A percentile compares a stretch with the other conserved stretches of the same genome.
Evolutionary conservation across 352 stramenopile species (phyloP).

Genomic region (Phytophthora sp.): DNA sequence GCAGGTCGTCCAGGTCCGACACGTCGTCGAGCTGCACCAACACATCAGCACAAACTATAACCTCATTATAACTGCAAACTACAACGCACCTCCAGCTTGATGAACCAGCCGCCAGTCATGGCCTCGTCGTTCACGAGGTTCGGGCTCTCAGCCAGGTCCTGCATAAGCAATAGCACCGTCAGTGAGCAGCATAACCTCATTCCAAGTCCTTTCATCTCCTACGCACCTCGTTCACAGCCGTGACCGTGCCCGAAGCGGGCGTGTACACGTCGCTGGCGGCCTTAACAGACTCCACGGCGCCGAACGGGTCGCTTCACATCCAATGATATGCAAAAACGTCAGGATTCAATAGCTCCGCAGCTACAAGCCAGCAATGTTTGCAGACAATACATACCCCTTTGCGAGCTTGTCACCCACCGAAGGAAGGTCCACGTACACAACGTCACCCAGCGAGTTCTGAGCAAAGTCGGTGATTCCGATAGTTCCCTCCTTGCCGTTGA

Average conservation of each 20-base stretch:
- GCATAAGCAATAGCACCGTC: background rate
- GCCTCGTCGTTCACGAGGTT: conserved; percentile 90
- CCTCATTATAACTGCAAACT: background rate
- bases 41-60: conserved; percentile 1
- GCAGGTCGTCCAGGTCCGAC: conserved; percentile 75
- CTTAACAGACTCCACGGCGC: conserved; percentile 99
- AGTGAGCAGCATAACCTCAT: conserved; percentile 11
- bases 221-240: conserved; percentile 93
- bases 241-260: conserved; percentile 92
- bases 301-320: conserved; percentile 89
- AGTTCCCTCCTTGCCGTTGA: conserved; percentile 84
- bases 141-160: conserved; percentile 81
- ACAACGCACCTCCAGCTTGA: conserved; percentile 83
- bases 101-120: conserved; percentile 88
- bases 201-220: background rate
- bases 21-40: conserved; percentile 62
- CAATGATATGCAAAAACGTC: conserved; percentile 24
- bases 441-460: conserved; percentile 96
- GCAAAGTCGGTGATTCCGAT: conserved; percentile 99
- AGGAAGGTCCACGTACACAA: conserved; percentile 98
- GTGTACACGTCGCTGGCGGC: conserved; percentile 97
- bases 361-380: background rate
- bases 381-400: conserved; percentile 78
- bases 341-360: conserved; percentile 11
- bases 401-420: conserved; percentile 93